Conservation (phyloP, 306 rosid species). For the Cucurbita pepo region DNA sequence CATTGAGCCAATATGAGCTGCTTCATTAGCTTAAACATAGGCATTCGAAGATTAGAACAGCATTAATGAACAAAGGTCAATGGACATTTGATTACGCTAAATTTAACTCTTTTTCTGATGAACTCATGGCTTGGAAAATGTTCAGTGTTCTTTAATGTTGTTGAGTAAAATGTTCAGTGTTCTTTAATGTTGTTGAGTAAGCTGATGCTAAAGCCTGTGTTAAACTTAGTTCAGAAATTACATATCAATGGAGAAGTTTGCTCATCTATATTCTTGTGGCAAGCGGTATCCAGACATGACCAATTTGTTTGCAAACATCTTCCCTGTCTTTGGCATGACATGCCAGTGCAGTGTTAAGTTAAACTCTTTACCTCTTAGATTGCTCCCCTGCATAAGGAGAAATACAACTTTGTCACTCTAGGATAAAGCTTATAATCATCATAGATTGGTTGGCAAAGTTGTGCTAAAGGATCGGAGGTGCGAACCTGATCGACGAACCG, state of each 20-base stretch:
- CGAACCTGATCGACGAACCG: constrained; percentile 63
- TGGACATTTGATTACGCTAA: not conserved
- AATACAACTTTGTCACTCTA: not conserved
- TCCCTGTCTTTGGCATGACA: constrained; percentile 96
- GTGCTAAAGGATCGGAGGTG: too few relatives aligned
- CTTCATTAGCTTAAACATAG: too few relatives aligned
- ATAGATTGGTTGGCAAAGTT: not conserved
- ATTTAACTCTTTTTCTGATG: not conserved
- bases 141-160: not conserved
- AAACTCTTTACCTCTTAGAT: constrained; percentile 68
- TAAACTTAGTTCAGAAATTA: not conserved
- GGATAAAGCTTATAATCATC: not conserved
- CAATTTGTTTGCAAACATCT: constrained; percentile 65
- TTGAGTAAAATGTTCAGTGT: not conserved
- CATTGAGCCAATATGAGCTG: not conserved
- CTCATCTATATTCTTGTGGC: constrained; percentile 66
- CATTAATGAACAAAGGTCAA: too few relatives aligned
- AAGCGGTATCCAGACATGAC: constrained; percentile 64
- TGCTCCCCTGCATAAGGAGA: constrained; percentile 46
- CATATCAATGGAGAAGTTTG: not conserved
- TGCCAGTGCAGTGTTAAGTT: constrained; percentile 98
- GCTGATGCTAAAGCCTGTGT: not conserved
- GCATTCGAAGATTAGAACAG: too few relatives aligned
- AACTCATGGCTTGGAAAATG: not conserved
- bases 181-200: not conserved